These are phyloP conservation scores for Pseudotsuga menziesii DNA, from an alignment of 75 land plant species.

Conservation along the genomic window DNA sequence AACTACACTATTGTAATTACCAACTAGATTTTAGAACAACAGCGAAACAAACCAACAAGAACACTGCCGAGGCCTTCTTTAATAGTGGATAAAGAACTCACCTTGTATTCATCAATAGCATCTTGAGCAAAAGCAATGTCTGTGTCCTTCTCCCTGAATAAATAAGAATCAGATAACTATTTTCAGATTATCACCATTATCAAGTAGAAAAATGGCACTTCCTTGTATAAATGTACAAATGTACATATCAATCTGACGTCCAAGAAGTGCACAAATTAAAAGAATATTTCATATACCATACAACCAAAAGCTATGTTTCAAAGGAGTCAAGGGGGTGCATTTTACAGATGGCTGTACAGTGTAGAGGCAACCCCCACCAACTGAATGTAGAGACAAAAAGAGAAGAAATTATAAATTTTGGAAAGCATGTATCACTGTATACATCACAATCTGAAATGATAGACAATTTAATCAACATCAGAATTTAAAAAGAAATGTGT, in stretches of 20 bases:
- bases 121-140: slow-evolving; percentile 94
- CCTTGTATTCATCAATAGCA: slow-evolving; percentile 98
- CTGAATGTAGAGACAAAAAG: too few relatives aligned
- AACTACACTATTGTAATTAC: background rate
- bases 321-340: too few relatives aligned
- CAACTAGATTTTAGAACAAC: background rate
- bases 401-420: too few relatives aligned
- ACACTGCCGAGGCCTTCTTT: background rate
- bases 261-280: too few relatives aligned
- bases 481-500: too few relatives aligned
- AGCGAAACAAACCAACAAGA: background rate
- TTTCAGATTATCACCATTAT: background rate
- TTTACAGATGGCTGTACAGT: too few relatives aligned
- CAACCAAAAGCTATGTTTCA: background rate
- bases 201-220: background rate
- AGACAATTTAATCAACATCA: too few relatives aligned
- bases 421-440: too few relatives aligned
- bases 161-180: background rate
- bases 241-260: too few relatives aligned
- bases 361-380: too few relatives aligned
- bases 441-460: too few relatives aligned
- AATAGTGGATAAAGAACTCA: slow-evolving; percentile 6
- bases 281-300: background rate
- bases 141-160: slow-evolving; percentile 87
- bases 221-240: too few relatives aligned